Percentiles rank a stretch among this genome's conserved stretches.
phyloP scores from a whole-genome alignment of 2,329 filamentous ascomycete species.

The Ascochyta pisi region DNA sequence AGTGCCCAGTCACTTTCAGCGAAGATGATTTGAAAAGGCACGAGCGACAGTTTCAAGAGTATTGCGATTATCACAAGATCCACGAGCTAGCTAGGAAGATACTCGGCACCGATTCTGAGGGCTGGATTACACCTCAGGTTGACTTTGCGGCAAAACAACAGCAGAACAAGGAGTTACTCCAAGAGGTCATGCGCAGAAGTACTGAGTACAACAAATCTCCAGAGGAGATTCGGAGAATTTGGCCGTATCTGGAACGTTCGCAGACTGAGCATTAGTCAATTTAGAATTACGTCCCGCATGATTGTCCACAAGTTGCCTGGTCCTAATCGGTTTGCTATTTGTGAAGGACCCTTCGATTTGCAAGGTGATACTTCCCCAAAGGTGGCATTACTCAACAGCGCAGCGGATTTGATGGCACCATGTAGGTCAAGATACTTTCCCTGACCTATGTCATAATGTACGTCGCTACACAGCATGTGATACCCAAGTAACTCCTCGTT shows the following conservation, averaged over 20 bases:
- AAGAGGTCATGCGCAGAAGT: slow-evolving; percentile 21
- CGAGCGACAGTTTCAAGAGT: slow-evolving; percentile 40
- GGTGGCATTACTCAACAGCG: no score
- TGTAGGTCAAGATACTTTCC: no score
- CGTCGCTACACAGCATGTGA: no score
- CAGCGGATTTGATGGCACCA: no score
- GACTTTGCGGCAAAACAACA: slow-evolving; percentile 30
- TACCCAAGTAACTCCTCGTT: no score
- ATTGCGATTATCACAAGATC: slow-evolving; percentile 36
- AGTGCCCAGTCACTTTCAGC: slow-evolving; percentile 40
- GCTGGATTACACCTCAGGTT: slow-evolving; percentile 44
- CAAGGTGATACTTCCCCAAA: no score
- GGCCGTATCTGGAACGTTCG: slow-evolving; percentile 23
- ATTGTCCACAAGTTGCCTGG: no score
- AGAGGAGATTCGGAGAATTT: slow-evolving; percentile 25
- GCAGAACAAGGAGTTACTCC: slow-evolving; percentile 35
- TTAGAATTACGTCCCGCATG: no score
- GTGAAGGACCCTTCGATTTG: no score
- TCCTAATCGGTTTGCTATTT: no score
- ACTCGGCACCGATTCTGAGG: slow-evolving; percentile 46
- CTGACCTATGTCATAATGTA: no score
- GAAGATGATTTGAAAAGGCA: slow-evolving; percentile 38
- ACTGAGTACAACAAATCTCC: slow-evolving; percentile 21
- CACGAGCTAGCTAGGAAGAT: slow-evolving; percentile 36
- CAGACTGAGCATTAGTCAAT: slow-evolving; percentile 6